Percentiles rank a stretch among this genome's conserved stretches.
Evolutionary conservation across 1,139 yeast genomes (phyloP).

Genomic region (Yamadazyma triangularis): DNA sequence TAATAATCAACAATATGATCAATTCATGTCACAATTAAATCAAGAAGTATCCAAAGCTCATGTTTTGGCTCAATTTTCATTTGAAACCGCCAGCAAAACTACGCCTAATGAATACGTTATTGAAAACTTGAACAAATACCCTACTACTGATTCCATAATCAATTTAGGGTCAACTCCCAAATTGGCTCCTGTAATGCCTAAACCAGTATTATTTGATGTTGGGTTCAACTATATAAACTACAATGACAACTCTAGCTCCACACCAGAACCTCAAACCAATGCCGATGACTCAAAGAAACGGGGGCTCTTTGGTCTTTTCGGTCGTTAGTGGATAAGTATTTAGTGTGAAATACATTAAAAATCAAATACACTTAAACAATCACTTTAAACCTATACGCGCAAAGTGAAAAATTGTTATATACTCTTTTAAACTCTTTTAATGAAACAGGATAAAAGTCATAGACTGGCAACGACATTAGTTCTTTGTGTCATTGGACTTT

Average conservation of each 20-base stretch:
- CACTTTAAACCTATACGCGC: too few species aligned
- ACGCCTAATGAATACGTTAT: constrained; percentile 21
- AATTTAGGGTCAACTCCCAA: constrained; percentile 41
- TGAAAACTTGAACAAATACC: constrained; percentile 48
- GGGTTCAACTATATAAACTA: constrained; percentile 78
- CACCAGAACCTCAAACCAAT: constrained; percentile 5
- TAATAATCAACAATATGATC: constrained; percentile 26
- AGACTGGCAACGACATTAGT: constrained; percentile 29
- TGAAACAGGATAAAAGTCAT: constrained; percentile 3
- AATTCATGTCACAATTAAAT: constrained; percentile 24
- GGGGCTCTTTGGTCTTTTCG: constrained; percentile 46
- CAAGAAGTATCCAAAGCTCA: constrained; percentile 37
- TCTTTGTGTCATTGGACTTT: constrained; percentile 68
- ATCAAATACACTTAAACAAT: too few species aligned
- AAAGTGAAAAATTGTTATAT: too few species aligned
- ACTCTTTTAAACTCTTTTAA: not conserved
- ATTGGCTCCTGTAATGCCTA: constrained; percentile 57
- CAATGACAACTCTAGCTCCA: constrained; percentile 11
- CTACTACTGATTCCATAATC: constrained; percentile 39
- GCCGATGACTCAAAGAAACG: constrained; percentile 26
- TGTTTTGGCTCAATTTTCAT: constrained; percentile 47
- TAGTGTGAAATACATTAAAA: too few species aligned
- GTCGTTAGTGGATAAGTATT: too few species aligned
- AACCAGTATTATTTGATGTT: constrained; percentile 87
- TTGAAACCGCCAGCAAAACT: constrained; percentile 15